A percentile compares a stretch with the other conserved stretches of the same genome.
Evolutionary conservation across 495 filamentous ascomycete species (phyloP).

Genomic region (Penicillium odoratum): DNA sequence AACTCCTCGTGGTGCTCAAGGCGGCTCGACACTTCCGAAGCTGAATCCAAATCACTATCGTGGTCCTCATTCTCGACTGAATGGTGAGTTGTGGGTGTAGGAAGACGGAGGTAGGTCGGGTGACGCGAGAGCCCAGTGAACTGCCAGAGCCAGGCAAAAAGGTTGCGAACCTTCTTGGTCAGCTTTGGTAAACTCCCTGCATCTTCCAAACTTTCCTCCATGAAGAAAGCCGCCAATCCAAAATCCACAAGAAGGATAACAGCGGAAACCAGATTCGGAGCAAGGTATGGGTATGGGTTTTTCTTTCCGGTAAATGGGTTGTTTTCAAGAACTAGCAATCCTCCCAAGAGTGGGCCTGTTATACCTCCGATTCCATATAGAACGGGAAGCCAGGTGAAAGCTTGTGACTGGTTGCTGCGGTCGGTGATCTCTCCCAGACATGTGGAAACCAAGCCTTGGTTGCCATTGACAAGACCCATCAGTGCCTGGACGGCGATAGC

Average conservation of each 20-base stretch:
- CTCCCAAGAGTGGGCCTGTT: slow-evolving; percentile 88
- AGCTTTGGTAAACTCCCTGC: slow-evolving; percentile 63
- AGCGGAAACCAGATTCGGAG: slow-evolving; percentile 77
- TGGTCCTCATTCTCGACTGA: slow-evolving; percentile 33
- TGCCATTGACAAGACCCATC: slow-evolving; percentile 93
- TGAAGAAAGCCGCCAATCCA: slow-evolving; percentile 67
- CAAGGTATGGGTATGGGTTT: slow-evolving; percentile 76
- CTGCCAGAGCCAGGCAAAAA: slow-evolving; percentile 75
- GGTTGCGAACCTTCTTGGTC: slow-evolving; percentile 53
- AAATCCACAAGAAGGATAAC: slow-evolving; percentile 71
- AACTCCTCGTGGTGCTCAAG: slow-evolving; percentile 38
- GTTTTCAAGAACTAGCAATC: slow-evolving; percentile 65
- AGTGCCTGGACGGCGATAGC: slow-evolving; percentile 80
- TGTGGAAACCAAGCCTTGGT: slow-evolving; percentile 83
- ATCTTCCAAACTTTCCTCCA: slow-evolving; percentile 87
- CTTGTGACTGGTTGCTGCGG: slow-evolving; percentile 85
- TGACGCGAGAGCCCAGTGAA: slow-evolving; percentile 58
- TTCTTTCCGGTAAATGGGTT: slow-evolving; percentile 53
- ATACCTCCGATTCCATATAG: slow-evolving; percentile 93
- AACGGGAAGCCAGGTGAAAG: slow-evolving; percentile 89
- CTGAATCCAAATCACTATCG: slow-evolving; percentile 46
- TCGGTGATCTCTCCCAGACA: slow-evolving; percentile 95
- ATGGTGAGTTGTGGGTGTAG: slow-evolving; percentile 22
- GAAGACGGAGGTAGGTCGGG: slow-evolving; percentile 58
- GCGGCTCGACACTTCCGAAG: slow-evolving; percentile 42